Evolutionary conservation across 2,329 filamentous ascomycete genomes (phyloP), one percentile per base, ranked within the genome.

Genomic region (Aphanocladium album): DNA sequence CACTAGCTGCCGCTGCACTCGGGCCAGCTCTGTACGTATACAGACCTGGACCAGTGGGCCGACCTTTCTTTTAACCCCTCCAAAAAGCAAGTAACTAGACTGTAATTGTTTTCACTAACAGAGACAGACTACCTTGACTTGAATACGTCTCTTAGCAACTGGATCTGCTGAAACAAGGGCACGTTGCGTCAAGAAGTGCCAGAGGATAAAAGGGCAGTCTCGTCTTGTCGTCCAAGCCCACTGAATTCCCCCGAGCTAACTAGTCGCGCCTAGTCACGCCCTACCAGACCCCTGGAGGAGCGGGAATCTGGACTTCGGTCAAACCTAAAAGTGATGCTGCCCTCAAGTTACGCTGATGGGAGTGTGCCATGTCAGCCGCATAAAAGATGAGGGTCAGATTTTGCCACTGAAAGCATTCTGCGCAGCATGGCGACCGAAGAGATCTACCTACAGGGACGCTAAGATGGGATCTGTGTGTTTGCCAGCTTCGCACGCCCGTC

Each of bases 71-170:
- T n/a, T n/a, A 58, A 45, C 49, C 57, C 57, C 57, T 53, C 57
- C 16, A 52, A 59, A 59, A 59, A 59, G 57, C 57, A 59, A 59
- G 46, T 19, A n/a, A n/a, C n/a, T n/a, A n/a, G n/a, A 25, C 39
- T 5, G 37, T 45, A 19, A 52, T 19, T 37, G n/a, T 37, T 58
- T 52, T 35, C 14, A 27, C 25, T 37, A 27, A 47, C 8, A 58
- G 56, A 58, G n/a, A 49, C 54, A 49, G 23, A 37, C 5, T 39
- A 12, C 16, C 12, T 52, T 37, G 25, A 33, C 30, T 35, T 25
- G 41, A 19, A 39, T 23, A 27, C 43, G 19, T 43, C 41, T 57
- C 37, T 58, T 19, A 7, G 23, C 21, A 11, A 17, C 30, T 30
- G 33, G 27, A 56, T 25, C 5, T 30, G n/a, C 30, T 27, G 55